Evolutionary conservation across 1,284 basidiomycete genomes (phyloP), one percentile per base, ranked within the genome.

Genomic region (Sporisorium exsertum): DNA sequence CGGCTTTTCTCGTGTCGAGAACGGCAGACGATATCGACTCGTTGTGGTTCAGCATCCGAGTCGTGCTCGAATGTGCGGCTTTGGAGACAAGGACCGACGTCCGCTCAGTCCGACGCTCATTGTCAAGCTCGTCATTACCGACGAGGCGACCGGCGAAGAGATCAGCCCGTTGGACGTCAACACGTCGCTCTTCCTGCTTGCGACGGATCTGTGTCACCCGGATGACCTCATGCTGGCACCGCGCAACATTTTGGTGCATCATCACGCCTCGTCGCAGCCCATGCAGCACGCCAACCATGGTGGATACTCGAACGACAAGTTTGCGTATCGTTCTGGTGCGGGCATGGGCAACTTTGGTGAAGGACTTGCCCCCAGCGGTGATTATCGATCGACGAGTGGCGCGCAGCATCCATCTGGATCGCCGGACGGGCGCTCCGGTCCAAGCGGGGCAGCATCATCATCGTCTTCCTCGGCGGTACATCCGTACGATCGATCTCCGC

Each of bases 11-110:
- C 51, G 64, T 3, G 73, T 76, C 24, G 68, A 67, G 20, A 61
- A 76, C 26, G 73, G 72, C 50, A 72, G 49, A 32, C 59, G 77
- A 3, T 81, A 81, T 58, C 56, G 72, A 15, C 75, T 82, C 5
- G 75, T 77, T 1, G 78, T 82, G 0, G 78, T 81, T 2, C 81
- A 82, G 47, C 72, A 81, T 67, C 78, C 81, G 12, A 78, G 68
- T 35, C 63, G 81, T 24, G 79, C 80, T 6, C 49, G 81, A 22
- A 81, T 81, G 79, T 82, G 81, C 43, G 81, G 81, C 5, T 82
- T 82, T 33, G 81, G 81, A 10, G 81, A 81, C 68, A 82, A 81
- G 78, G 80, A 82, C 40, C 75, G 81, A 46, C 70, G 81, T 43
- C 81, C 81, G 18, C 68, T 82, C 18, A 82, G 80, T 60, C 81